phyloP scores from a whole-genome alignment of 768 basidiomycete genomes.

The Tylopilus rubrobrunneus region DNA sequence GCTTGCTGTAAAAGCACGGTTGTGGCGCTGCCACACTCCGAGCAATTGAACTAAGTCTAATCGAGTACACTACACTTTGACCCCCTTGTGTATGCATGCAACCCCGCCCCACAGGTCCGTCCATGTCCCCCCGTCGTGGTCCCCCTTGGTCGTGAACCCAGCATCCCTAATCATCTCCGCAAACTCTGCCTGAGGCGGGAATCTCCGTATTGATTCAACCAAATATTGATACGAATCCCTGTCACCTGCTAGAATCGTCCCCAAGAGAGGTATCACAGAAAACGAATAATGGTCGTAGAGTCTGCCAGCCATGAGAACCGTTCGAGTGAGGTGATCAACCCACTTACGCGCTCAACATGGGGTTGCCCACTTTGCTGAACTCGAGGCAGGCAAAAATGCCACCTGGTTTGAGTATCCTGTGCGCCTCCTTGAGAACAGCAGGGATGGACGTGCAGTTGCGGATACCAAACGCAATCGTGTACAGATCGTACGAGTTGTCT shows the following conservation, averaged over 20 bases:
- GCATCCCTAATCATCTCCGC: conserved; percentile 84
- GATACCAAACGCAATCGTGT: conserved; percentile 98
- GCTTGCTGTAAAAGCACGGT: conserved; percentile 24
- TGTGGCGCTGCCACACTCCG: conserved; percentile 21
- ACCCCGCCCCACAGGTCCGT: conserved; percentile 84
- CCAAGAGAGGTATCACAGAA: conserved; percentile 88
- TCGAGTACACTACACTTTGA: conserved; percentile 43
- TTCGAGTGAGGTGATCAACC: background rate
- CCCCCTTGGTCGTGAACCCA: conserved; percentile 71
- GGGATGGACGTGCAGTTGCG: conserved; percentile 94
- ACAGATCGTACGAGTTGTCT: conserved; percentile 86
- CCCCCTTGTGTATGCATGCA: conserved; percentile 79
- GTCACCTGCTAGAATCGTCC: conserved; percentile 96
- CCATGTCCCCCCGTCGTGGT: conserved; percentile 83
- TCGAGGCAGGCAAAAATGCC: conserved; percentile 95
- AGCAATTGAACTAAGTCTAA: too few relatives aligned
- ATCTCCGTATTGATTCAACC: conserved; percentile 93
- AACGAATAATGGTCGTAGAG: conserved; percentile 95
- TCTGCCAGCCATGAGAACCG: conserved; percentile 39
- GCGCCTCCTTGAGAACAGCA: conserved; percentile 81
- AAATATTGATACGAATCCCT: conserved; percentile 95
- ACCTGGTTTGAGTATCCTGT: conserved; percentile 94
- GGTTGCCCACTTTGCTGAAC: conserved; percentile 90
- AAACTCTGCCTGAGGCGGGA: conserved; percentile 86
- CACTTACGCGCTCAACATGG: conserved; percentile 79